phyloP scores from a whole-genome alignment of 768 basidiomycete genomes.

The Tulasnella sp. region DNA sequence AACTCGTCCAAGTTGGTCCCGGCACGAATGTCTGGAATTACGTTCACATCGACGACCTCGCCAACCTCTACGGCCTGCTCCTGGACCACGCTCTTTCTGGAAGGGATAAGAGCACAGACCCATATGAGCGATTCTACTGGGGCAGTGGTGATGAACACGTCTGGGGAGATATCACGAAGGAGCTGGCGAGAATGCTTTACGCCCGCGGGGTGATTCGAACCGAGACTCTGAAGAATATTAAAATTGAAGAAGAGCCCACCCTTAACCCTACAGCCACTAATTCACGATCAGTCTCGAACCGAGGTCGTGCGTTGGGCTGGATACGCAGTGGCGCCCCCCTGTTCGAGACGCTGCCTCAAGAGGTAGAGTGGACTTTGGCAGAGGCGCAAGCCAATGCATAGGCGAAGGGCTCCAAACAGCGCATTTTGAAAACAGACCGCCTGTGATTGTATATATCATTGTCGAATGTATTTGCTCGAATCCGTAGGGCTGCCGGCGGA shows the following conservation, averaged over 20 bases:
- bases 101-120: constrained; percentile 17
- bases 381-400: neutral
- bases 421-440: too few relatives aligned
- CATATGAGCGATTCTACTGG: constrained; percentile 34
- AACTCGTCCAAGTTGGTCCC: constrained; percentile 31
- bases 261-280: too few relatives aligned
- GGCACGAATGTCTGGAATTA: constrained; percentile 33
- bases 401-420: neutral
- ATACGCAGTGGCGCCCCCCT: neutral
- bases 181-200: too few relatives aligned
- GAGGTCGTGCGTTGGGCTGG: constrained; percentile 28
- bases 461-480: too few relatives aligned
- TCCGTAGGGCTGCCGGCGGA: too few relatives aligned
- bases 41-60: constrained; percentile 34
- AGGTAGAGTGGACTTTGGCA: neutral
- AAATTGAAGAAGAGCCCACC: too few relatives aligned
- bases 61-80: constrained; percentile 33
- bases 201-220: too few relatives aligned
- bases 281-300: constrained; percentile 29
- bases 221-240: too few relatives aligned
- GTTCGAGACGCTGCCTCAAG: neutral
- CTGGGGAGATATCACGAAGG: too few relatives aligned
- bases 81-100: constrained; percentile 31
- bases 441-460: too few relatives aligned
- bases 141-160: constrained; percentile 30